Base-by-base conservation (phyloP, 2,329 filamentous ascomycete species). In the Decorospora gaudefroyi region DNA sequence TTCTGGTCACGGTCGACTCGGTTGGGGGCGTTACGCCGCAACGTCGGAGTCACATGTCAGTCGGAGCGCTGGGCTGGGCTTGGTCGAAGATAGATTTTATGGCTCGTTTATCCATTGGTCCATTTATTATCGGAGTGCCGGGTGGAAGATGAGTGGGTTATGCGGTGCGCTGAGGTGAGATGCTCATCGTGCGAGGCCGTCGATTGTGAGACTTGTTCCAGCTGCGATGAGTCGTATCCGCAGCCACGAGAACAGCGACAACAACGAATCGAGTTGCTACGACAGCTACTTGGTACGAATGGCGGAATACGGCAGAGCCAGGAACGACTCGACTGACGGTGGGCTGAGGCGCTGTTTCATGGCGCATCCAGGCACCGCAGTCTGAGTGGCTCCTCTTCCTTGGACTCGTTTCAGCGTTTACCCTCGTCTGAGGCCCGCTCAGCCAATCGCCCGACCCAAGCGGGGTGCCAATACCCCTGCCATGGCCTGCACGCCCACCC, bases 351-450 rank as follows among this genome's bases (percentile, higher is more conserved):
- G 26, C 44, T 42, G 61, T 64, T 62, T 62, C 59, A 63, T 54
- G 51, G 53, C 50, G 44, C 47, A 43, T 52, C 44, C 60, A 62
- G 59, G 54, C 52, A 59, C 57, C 40, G 33, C 50, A 35, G 21
- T 31, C 28, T 57, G 53, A 58, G 49, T 63, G 57, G 58, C 46
- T n/a, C 49, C 19, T 37, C 48, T 29, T 39, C 31, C 46, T 16
- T 41, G 36, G 48, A 31, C 35, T 39, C 39, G 53, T 61, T 61
- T 61, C 57, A 57, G 45, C 51, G 51, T 38, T 45, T 49, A 47
- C 35, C 31, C 48, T 38, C 37, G 46, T 13, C 45, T n/a, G 44
- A 36, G 42, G 35, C 19, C 44, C 22, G 37, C 44, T 15, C 19
- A 47, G 38, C 59, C 59, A 59, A 59, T 60, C 47, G 50, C 42